phyloP scores from a whole-genome alignment of 257 asterid species.

The Rhazya stricta region DNA sequence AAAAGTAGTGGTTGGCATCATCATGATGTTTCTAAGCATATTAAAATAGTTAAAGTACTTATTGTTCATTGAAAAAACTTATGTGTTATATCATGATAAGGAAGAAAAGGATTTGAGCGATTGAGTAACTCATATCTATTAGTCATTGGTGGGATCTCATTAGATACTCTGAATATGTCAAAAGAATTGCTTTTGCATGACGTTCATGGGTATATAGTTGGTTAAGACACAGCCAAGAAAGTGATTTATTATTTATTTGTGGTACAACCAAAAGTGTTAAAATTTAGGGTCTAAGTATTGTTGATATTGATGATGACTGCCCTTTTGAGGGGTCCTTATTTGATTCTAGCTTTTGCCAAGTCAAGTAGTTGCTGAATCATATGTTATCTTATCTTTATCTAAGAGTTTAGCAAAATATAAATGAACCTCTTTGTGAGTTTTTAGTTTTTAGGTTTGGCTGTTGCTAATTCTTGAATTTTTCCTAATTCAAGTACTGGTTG shows the following conservation, averaged over 20 bases:
- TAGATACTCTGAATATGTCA: conserved; percentile 1
- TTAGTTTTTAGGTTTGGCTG: too few relatives aligned
- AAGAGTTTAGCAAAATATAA: background rate
- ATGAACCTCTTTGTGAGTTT: background rate
- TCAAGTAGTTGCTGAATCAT: background rate
- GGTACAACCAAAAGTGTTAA: background rate
- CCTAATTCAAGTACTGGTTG: background rate
- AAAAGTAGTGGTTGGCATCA: too few relatives aligned
- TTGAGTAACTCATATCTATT: conserved; percentile 8
- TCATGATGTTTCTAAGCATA: too few relatives aligned
- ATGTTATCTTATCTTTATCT: background rate
- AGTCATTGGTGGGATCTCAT: conserved; percentile 13
- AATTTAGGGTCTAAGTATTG: background rate
- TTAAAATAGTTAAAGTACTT: too few relatives aligned
- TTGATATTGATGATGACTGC: background rate
- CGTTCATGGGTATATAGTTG: background rate
- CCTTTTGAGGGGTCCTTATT: background rate
- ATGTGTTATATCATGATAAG: too few relatives aligned
- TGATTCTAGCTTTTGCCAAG: background rate
- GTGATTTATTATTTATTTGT: background rate
- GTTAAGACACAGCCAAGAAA: background rate
- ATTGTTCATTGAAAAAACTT: too few relatives aligned
- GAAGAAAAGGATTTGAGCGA: background rate
- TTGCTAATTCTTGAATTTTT: background rate
- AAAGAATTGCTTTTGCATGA: conserved; percentile 3